Conservation (phyloP, 352 stramenopile species). For the Phytopythium delawarense region DNA sequence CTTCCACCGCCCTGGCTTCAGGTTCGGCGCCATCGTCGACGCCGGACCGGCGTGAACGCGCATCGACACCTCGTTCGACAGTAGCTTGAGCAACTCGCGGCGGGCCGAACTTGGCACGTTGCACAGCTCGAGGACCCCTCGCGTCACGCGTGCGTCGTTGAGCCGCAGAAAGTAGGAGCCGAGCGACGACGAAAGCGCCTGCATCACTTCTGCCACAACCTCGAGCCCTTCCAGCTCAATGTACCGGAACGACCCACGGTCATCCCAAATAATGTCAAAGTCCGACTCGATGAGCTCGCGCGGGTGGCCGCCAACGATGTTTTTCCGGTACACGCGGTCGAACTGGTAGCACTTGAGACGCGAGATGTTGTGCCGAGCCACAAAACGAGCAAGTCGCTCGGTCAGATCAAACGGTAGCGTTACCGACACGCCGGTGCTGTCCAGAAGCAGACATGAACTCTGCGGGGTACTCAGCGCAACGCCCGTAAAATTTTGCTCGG, state of each 20-base stretch:
- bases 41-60: conserved; percentile 57
- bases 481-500: conserved; percentile 66
- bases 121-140: conserved; percentile 67
- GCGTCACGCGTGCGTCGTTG: conserved; percentile 72
- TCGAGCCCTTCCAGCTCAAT: conserved; percentile 75
- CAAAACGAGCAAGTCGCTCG: conserved; percentile 74
- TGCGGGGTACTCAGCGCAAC: conserved; percentile 47
- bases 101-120: conserved; percentile 41
- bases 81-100: conserved; percentile 67
- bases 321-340: conserved; percentile 79
- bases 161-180: conserved; percentile 78
- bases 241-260: conserved; percentile 53
- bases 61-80: conserved; percentile 72
- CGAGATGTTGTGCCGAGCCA: conserved; percentile 76
- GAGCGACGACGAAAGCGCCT: conserved; percentile 46
- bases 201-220: conserved; percentile 75
- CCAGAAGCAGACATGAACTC: conserved; percentile 63
- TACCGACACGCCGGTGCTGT: conserved; percentile 74
- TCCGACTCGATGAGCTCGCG: conserved; percentile 79
- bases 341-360: conserved; percentile 86
- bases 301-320: conserved; percentile 65
- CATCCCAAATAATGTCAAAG: conserved; percentile 86
- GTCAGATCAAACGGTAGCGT: conserved; percentile 83
- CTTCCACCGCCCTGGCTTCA: conserved; percentile 71
- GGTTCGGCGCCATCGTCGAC: conserved; percentile 47